Evolutionary conservation across 2,329 filamentous ascomycete genomes (phyloP), one percentile per base, ranked within the genome.

Genomic region (Fusarium phyllophilum): DNA sequence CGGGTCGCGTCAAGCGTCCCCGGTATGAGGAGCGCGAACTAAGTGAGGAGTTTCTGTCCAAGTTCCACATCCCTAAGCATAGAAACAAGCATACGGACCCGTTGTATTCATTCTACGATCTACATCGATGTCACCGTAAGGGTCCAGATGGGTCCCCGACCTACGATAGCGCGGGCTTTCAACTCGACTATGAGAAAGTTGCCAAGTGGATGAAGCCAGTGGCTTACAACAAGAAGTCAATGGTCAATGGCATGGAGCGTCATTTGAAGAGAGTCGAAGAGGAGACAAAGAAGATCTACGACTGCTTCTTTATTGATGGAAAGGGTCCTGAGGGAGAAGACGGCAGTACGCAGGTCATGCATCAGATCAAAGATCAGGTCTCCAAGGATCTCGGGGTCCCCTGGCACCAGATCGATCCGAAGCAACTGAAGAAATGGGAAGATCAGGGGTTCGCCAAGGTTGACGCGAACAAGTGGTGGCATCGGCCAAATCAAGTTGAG

Each of bases 161-260:
- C 4, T 77, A 76, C 8, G 70, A 77, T 24, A 11, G 8, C 1
- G 70, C 52, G 0, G 73, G 75, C 3, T 77, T 70, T 22, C 68
- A 77, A 42, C 66, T 77, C 3, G 75, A 77, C 24, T 76, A 65
- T 41, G 22, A 65, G 0, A 77, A 77, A 22, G 71, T 77, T 0
- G 46, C 46, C 8, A 42, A 58, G 17, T 66, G 56, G 62, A 76
- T 77, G 70, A 75, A 69, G 34, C 75, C 70, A 8, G 6, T 13
- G 7, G 9, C 18, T 5, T 77, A 67, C 5, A 74, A 48, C 33
- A 77, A 70, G 41, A 70, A 57, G 5, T 5, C 41, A 1, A 58
- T 48, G 10, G 62, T 77, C 5, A 66, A 56, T 1, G 49, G 70
- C 1, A 74, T 73, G 75, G 51, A 41, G 5, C 46, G 38, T 6